These are phyloP conservation scores for Solanum piurae DNA, from an alignment of 257 asterid species.

Conservation along the genomic window DNA sequence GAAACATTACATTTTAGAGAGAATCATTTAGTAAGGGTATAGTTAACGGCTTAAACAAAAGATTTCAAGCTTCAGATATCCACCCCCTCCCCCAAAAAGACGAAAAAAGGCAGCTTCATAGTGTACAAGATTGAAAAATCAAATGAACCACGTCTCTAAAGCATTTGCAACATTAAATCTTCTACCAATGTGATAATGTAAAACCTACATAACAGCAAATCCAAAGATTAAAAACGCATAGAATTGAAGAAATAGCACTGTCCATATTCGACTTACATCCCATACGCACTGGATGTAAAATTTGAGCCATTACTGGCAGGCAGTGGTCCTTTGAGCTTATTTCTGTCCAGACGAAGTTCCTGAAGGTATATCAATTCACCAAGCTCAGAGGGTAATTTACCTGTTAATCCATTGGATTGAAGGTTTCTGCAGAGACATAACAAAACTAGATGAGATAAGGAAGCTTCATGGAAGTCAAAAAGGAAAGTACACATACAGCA, in stretches of 20 bases:
- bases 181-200: background rate
- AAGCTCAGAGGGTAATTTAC: constrained; percentile 67
- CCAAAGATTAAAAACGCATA: background rate
- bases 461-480: background rate
- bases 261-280: constrained; percentile 42
- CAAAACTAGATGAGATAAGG: background rate
- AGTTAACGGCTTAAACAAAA: background rate
- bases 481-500: background rate
- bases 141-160: background rate
- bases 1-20: background rate
- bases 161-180: background rate
- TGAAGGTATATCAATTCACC: constrained; percentile 61
- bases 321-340: constrained; percentile 58
- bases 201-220: background rate
- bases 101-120: background rate
- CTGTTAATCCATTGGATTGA: constrained; percentile 82
- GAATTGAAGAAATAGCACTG: background rate
- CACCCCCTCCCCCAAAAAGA: background rate
- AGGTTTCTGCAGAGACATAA: constrained; percentile 44
- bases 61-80: background rate
- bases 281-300: constrained; percentile 23
- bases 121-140: background rate
- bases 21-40: background rate
- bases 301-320: constrained; percentile 53
- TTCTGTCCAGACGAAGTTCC: constrained; percentile 80